A percentile compares a stretch with the other conserved stretches of the same genome.
These are phyloP conservation scores for Aegilops longissima DNA, from an alignment of 176 grass and related monocot genomes.

Conservation along the genomic window DNA sequence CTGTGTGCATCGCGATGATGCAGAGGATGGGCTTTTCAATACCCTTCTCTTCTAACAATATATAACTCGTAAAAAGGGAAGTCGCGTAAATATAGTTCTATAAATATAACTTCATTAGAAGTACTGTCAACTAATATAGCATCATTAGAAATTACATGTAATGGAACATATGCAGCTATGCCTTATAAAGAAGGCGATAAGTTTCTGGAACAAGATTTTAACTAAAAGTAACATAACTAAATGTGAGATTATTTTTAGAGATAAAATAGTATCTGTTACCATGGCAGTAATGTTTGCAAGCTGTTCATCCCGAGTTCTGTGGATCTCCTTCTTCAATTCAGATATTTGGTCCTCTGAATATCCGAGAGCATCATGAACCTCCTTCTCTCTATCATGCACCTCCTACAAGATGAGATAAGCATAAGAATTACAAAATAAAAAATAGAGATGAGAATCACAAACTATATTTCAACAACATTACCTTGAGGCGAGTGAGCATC, in stretches of 20 bases:
- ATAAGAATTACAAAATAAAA: conserved; percentile 9
- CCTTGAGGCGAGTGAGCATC: conserved; percentile 66
- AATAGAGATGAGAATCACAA: conserved; percentile 1
- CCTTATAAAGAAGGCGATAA: background rate
- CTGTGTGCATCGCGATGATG: background rate
- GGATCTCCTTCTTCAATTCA: conserved; percentile 63
- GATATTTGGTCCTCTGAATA: conserved; percentile 64
- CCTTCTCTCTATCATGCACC: conserved; percentile 65
- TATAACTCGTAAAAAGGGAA: background rate
- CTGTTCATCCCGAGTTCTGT: conserved; percentile 66
- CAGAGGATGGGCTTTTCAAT: background rate
- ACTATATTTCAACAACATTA: conserved; percentile 19
- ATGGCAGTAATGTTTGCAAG: conserved; percentile 67
- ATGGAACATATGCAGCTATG: background rate
- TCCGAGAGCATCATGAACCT: conserved; percentile 33
- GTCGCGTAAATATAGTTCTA: background rate
- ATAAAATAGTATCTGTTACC: conserved; percentile 41
- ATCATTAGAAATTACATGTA: background rate
- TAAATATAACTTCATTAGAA: background rate
- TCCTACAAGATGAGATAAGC: conserved; percentile 38
- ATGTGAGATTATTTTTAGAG: background rate
- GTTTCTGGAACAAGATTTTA: background rate
- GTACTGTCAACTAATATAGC: background rate
- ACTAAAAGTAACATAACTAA: background rate
- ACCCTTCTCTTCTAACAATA: background rate